Percentiles rank a stretch among this genome's conserved stretches.
Evolutionary conservation across 768 basidiomycete species (phyloP).

Genomic region (Boletus sp.): DNA sequence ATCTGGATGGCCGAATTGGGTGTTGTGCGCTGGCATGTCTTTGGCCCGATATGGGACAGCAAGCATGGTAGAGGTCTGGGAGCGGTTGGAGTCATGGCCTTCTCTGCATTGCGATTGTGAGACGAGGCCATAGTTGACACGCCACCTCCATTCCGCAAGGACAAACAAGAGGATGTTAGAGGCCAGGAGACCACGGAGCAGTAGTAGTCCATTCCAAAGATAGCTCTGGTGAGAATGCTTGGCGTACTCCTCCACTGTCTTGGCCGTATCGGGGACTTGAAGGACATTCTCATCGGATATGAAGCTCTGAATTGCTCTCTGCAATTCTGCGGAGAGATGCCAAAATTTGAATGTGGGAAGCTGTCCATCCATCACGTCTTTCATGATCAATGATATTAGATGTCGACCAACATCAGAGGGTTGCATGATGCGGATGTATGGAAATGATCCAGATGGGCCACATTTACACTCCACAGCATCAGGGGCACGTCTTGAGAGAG

Average conservation of each 20-base stretch:
- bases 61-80: constrained; percentile 14
- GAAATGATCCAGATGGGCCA: neutral
- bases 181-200: constrained; percentile 32
- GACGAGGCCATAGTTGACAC: constrained; percentile 23
- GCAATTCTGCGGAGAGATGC: neutral
- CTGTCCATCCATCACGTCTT: neutral
- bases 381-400: neutral
- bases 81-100: neutral
- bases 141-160: constrained; percentile 13
- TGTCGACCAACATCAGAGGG: neutral
- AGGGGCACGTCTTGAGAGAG: neutral
- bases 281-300: neutral
- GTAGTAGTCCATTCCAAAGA: neutral
- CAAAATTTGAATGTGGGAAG: neutral
- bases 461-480: neutral
- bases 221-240: neutral
- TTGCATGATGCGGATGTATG: neutral
- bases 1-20: constrained; percentile 37
- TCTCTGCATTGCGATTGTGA: too few relatives aligned
- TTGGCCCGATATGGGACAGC: constrained; percentile 36
- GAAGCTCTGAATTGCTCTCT: too few relatives aligned
- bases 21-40: constrained; percentile 29
- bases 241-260: constrained; percentile 2
- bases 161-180: constrained; percentile 22
- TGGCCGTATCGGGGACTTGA: neutral